Percentiles rank a stretch among this genome's conserved stretches.
phyloP scores from a whole-genome alignment of 2,329 filamentous ascomycete species.

The Akanthomyces dipterigenus region DNA sequence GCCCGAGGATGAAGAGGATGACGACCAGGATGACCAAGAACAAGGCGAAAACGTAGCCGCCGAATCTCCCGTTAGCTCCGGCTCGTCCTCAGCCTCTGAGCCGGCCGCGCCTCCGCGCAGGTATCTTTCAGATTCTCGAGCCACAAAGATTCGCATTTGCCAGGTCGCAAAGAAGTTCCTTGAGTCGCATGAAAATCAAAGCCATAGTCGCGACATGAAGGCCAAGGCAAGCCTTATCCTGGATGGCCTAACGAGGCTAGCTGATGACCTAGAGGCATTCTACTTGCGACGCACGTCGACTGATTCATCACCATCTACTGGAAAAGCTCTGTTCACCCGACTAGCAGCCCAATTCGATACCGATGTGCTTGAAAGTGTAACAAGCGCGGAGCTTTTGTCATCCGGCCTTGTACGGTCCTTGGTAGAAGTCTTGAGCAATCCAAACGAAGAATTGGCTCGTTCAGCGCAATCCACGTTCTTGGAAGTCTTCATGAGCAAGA shows the following conservation, averaged over 20 bases:
- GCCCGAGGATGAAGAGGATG: slow-evolving; percentile 43
- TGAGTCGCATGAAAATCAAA: slow-evolving; percentile 71
- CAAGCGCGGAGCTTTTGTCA: slow-evolving; percentile 86
- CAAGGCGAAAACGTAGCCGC: slow-evolving; percentile 42
- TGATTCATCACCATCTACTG: slow-evolving; percentile 41
- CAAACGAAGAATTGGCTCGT: slow-evolving; percentile 52
- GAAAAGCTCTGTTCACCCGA: slow-evolving; percentile 62
- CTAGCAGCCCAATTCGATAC: slow-evolving; percentile 82
- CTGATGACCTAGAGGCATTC: slow-evolving; percentile 62
- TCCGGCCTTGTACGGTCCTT: slow-evolving; percentile 84
- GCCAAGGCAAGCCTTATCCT: slow-evolving; percentile 74
- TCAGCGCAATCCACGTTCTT: slow-evolving; percentile 78
- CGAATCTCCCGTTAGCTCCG: slow-evolving; percentile 59
- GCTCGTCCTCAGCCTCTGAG: slow-evolving; percentile 59
- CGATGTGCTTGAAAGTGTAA: slow-evolving; percentile 85
- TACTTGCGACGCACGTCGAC: slow-evolving; percentile 53
- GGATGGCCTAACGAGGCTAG: slow-evolving; percentile 62
- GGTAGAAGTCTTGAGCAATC: slow-evolving; percentile 72
- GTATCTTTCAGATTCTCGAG: slow-evolving; percentile 41
- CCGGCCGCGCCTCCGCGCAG: slow-evolving; percentile 47
- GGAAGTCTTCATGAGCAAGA: slow-evolving; percentile 82
- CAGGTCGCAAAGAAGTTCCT: slow-evolving; percentile 76
- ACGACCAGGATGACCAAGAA: slow-evolving; percentile 45
- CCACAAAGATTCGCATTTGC: slow-evolving; percentile 61
- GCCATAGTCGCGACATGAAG: slow-evolving; percentile 64